Percentiles rank a stretch among this genome's conserved stretches.
Conservation (phyloP, 139 green algal species). For the Picochlorum sp. region DNA sequence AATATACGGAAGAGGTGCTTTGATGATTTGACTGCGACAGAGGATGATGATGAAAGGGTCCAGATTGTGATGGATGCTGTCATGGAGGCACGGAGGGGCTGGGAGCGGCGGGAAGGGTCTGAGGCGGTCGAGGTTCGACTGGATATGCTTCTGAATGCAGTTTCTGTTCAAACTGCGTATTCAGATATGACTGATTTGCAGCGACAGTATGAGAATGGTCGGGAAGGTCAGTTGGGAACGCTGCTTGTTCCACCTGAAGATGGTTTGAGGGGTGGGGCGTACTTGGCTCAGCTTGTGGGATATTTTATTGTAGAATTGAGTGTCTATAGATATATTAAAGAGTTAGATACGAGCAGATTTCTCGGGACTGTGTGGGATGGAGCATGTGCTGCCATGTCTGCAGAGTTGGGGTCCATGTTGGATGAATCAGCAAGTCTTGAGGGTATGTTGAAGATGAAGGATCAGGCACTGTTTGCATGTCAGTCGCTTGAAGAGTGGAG, state of each 20-base stretch:
- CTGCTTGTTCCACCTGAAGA: slow-evolving; percentile 5
- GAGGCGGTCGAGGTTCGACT: no score
- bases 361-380: background rate
- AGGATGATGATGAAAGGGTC: no score
- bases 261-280: background rate
- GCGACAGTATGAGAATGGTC: background rate
- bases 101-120: no score
- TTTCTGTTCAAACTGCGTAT: background rate
- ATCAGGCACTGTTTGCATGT: background rate
- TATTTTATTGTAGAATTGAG: slow-evolving; percentile 8
- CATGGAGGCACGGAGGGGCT: no score
- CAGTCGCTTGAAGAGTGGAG: slow-evolving; percentile 1
- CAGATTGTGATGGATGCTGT: no score
- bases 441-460: slow-evolving; percentile 1
- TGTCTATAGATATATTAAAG: background rate
- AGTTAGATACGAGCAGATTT: background rate
- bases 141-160: no score
- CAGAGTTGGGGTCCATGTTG: background rate
- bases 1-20: no score
- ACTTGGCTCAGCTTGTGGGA: slow-evolving; percentile 8
- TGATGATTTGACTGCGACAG: no score
- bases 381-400: slow-evolving; percentile 4
- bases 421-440: slow-evolving; percentile 4
- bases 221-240: background rate
- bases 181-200: background rate